Conservation (phyloP, 2,329 filamentous ascomycete genomes). For the Ophiostoma triangulosporum region DNA sequence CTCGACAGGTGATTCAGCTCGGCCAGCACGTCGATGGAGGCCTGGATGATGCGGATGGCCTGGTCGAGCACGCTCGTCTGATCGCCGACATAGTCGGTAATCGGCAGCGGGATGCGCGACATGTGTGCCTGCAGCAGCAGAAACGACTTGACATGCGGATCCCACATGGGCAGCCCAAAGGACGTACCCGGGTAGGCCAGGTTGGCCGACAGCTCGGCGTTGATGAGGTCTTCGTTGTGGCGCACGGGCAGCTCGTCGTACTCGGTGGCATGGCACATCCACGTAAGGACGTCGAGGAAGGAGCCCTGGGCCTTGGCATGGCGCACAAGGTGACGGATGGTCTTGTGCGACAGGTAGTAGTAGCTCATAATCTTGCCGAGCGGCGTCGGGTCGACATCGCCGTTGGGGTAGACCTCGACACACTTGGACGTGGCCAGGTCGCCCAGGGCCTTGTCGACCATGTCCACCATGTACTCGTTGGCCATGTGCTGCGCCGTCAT, state of each 20-base stretch:
- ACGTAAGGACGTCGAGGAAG: slow-evolving; percentile 72
- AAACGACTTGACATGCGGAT: slow-evolving; percentile 95
- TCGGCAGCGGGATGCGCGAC: slow-evolving; percentile 81
- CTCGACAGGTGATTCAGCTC: slow-evolving; percentile 75
- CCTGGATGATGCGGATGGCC: slow-evolving; percentile 91
- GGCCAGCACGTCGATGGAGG: slow-evolving; percentile 82
- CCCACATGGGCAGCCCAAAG: slow-evolving; percentile 84
- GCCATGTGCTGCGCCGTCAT: slow-evolving; percentile 73
- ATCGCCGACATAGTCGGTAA: slow-evolving; percentile 94
- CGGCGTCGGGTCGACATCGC: slow-evolving; percentile 78
- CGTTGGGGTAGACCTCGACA: slow-evolving; percentile 69
- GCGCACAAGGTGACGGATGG: slow-evolving; percentile 70
- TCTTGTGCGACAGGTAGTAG: slow-evolving; percentile 94
- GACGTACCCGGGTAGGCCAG: slow-evolving; percentile 48
- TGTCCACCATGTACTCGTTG: slow-evolving; percentile 86
- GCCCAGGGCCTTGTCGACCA: slow-evolving; percentile 74
- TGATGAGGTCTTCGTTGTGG: slow-evolving; percentile 97
- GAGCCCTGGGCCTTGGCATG: slow-evolving; percentile 47
- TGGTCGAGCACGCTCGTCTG: slow-evolving; percentile 84
- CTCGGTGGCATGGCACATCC: slow-evolving; percentile 88
- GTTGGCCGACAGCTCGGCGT: slow-evolving; percentile 73
- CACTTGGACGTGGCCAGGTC: slow-evolving; percentile 79
- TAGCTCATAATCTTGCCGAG: slow-evolving; percentile 99
- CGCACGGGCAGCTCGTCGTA: slow-evolving; percentile 96
- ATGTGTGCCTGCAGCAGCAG: slow-evolving; percentile 90